A percentile compares a stretch with the other conserved stretches of the same genome.
These are phyloP conservation scores for Abrus precatorius DNA, from an alignment of 306 rosid genomes.

Conservation along the genomic window DNA sequence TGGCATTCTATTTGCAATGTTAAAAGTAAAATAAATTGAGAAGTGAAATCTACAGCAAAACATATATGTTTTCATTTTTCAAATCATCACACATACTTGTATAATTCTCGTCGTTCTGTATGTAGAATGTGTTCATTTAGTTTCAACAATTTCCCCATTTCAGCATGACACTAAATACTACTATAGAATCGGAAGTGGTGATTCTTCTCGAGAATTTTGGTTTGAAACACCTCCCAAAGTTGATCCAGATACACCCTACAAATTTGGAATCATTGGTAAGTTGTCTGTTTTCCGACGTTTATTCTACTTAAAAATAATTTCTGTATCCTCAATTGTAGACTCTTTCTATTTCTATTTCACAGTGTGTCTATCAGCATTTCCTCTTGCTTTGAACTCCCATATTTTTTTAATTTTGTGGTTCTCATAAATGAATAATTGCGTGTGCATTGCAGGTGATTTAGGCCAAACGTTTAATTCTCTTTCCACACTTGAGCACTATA, in stretches of 20 bases:
- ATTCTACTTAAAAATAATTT: constrained; percentile 26
- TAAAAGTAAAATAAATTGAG: constrained; percentile 33
- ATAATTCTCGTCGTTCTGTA: constrained; percentile 26
- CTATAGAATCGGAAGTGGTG: constrained; percentile 86
- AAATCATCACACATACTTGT: constrained; percentile 15
- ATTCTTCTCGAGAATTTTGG: constrained; percentile 91
- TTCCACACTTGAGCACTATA: constrained; percentile 90
- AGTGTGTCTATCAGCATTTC: constrained; percentile 18
- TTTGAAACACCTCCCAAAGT: constrained; percentile 82
- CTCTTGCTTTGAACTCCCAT: constrained; percentile 31
- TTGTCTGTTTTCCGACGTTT: constrained; percentile 41
- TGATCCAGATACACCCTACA: constrained; percentile 77
- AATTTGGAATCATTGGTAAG: constrained; percentile 94
- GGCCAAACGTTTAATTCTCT: constrained; percentile 97
- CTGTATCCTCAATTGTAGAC: constrained; percentile 37
- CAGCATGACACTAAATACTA: constrained; percentile 87
- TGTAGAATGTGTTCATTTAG: not conserved
- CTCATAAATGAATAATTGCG: constrained; percentile 39
- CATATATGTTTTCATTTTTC: constrained; percentile 37
- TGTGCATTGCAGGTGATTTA: constrained; percentile 81
- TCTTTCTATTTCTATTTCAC: constrained; percentile 36
- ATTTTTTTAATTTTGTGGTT: constrained; percentile 12
- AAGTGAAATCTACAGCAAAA: constrained; percentile 6
- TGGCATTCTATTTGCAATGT: constrained; percentile 23
- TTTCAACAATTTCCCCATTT: constrained; percentile 46